Evolutionary conservation across 306 rosid genomes (phyloP).

Genomic region (Pyrus betulifolia): DNA sequence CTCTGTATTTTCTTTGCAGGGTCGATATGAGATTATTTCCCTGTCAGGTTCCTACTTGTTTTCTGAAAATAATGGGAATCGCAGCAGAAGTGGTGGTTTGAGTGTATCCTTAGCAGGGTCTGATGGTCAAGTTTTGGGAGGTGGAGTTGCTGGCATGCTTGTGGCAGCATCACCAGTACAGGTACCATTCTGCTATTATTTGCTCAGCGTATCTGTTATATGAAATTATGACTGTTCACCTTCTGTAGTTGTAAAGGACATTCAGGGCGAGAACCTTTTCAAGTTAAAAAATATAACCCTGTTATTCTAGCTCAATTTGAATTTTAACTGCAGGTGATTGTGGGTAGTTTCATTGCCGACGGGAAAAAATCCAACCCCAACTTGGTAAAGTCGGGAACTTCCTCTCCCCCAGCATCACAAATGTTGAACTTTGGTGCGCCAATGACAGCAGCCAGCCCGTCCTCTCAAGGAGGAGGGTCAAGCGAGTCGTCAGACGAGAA

Average conservation of each 20-base stretch:
- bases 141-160: slow-evolving; percentile 64
- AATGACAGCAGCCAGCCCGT: slow-evolving; percentile 41
- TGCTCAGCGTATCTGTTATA: not conserved
- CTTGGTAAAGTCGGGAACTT: slow-evolving; percentile 34
- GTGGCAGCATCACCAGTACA: slow-evolving; percentile 62
- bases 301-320: not conserved
- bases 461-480: slow-evolving; percentile 54
- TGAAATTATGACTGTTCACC: slow-evolving; percentile 1
- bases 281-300: not conserved
- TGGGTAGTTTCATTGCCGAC: slow-evolving; percentile 59
- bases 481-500: slow-evolving; percentile 65
- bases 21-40: slow-evolving; percentile 60
- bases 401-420: slow-evolving; percentile 38
- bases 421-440: slow-evolving; percentile 52
- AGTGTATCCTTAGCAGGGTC: slow-evolving; percentile 48
- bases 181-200: slow-evolving; percentile 39
- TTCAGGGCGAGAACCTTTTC: not conserved
- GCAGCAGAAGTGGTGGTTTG: slow-evolving; percentile 38
- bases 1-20: slow-evolving; percentile 38
- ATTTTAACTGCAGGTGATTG: slow-evolving; percentile 46
- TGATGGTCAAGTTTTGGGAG: slow-evolving; percentile 67
- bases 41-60: slow-evolving; percentile 42
- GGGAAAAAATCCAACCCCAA: slow-evolving; percentile 45
- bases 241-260: not conserved
- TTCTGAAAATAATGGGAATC: slow-evolving; percentile 38